Conservation (phyloP, 345 rosid species). For the Pistacia integerrima region DNA sequence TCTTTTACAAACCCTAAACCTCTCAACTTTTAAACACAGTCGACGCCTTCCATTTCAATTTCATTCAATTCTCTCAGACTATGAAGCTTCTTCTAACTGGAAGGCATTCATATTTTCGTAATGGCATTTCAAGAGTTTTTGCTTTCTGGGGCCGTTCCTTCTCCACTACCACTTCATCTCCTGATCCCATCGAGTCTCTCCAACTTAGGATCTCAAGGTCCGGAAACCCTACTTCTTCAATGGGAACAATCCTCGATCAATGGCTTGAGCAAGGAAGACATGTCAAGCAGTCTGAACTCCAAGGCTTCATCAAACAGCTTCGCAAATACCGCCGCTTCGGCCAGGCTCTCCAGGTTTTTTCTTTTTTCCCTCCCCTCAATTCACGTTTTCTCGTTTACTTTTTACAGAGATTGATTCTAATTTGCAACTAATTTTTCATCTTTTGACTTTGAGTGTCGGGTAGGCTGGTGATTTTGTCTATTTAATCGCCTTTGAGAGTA, state of each 20-base stretch:
- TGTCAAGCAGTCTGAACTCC: slow-evolving; percentile 35
- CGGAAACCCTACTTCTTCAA: slow-evolving; percentile 36
- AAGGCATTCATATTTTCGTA: neutral
- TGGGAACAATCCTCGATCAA: slow-evolving; percentile 42
- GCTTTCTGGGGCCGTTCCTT: slow-evolving; percentile 11
- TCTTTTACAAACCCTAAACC: neutral
- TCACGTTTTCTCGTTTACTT: neutral
- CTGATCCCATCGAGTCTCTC: slow-evolving; percentile 34
- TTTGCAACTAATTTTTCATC: neutral
- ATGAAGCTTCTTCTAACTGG: slow-evolving; percentile 23
- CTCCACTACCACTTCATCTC: slow-evolving; percentile 18
- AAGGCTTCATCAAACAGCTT: slow-evolving; percentile 38
- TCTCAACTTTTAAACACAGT: neutral
- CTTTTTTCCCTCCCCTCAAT: no score
- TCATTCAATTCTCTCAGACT: no score
- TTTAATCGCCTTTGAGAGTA: neutral
- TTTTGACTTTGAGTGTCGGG: neutral
- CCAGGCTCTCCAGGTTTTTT: slow-evolving; percentile 56
- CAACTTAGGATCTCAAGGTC: slow-evolving; percentile 34
- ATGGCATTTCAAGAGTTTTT: neutral
- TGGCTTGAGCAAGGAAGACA: slow-evolving; percentile 55
- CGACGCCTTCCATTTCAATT: no score
- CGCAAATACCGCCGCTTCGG: slow-evolving; percentile 37
- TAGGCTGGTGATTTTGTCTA: neutral
- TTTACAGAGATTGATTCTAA: neutral